Percentiles rank a stretch among this genome's conserved stretches.
Conservation (phyloP, 768 basidiomycete species). For the Cystobasidiopsis lactophilus region DNA sequence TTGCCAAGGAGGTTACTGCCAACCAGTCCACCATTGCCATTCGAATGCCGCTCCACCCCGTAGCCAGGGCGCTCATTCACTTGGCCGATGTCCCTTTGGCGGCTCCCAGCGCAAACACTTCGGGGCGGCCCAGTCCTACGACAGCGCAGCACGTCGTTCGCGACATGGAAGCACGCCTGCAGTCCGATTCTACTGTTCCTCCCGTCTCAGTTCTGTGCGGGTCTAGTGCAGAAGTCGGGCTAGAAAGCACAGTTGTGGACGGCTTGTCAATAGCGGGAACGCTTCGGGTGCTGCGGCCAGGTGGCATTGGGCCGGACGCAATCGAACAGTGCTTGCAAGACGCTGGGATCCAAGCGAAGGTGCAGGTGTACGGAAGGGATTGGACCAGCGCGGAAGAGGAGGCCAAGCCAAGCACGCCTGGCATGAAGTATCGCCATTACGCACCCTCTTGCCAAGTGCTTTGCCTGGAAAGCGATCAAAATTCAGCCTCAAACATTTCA, state of each 20-base stretch:
- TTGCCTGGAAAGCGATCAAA: not conserved
- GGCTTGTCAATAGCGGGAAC: conserved; percentile 43
- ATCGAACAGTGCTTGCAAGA: conserved; percentile 33
- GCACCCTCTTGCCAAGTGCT: conserved; percentile 34
- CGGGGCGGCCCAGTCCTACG: conserved; percentile 85
- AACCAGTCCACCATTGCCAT: conserved; percentile 50
- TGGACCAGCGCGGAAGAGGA: conserved; percentile 40
- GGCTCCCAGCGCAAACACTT: conserved; percentile 86
- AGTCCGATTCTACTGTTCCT: conserved; percentile 24
- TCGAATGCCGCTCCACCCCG: conserved; percentile 81
- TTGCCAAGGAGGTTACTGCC: conserved; percentile 61
- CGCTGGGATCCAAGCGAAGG: conserved; percentile 12
- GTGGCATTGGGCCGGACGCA: conserved; percentile 77
- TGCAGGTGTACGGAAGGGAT: not conserved
- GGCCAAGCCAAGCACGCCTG: conserved; percentile 72
- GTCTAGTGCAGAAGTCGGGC: conserved; percentile 66
- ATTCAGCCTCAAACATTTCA: not conserved
- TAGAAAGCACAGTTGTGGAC: conserved; percentile 91
- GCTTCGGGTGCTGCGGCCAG: conserved; percentile 66
- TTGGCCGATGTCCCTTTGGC: conserved; percentile 53
- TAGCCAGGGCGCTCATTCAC: conserved; percentile 72
- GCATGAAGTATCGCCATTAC: conserved; percentile 98
- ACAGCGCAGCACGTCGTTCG: conserved; percentile 57
- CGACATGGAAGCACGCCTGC: conserved; percentile 39
- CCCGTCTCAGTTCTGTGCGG: conserved; percentile 56